Evolutionary conservation across 768 basidiomycete genomes (phyloP).

Genomic region (Hydnomerulius pinastri): DNA sequence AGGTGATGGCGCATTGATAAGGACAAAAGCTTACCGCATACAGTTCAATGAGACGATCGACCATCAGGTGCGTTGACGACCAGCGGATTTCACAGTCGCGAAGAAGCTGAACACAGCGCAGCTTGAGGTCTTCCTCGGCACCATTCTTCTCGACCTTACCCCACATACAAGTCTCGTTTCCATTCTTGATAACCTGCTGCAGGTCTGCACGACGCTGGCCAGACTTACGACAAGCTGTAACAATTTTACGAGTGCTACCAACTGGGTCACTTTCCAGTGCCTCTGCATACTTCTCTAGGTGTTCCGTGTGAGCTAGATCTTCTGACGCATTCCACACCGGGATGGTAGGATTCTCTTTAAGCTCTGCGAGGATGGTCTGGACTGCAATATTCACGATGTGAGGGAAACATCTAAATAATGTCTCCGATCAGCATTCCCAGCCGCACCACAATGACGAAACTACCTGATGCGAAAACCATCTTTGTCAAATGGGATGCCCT

Average conservation of each 20-base stretch:
- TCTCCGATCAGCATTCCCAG: too few species aligned
- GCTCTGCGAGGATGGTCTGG: slow-evolving; percentile 16
- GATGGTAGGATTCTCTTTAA: slow-evolving; percentile 1
- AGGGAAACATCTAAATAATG: slow-evolving; percentile 29
- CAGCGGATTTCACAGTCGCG: slow-evolving; percentile 36
- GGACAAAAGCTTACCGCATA: slow-evolving; percentile 28
- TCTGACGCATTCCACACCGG: too few species aligned
- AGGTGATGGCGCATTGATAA: slow-evolving; percentile 4
- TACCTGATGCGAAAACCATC: too few species aligned
- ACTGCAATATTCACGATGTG: slow-evolving; percentile 32
- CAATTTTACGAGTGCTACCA: slow-evolving; percentile 21
- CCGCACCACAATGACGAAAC: too few species aligned
- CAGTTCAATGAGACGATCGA: slow-evolving; percentile 33
- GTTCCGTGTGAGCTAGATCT: too few species aligned
- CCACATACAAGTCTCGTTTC: slow-evolving; percentile 17
- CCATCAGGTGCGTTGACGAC: slow-evolving; percentile 39
- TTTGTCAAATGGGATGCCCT: slow-evolving; percentile 12
- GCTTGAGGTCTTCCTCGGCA: too few species aligned
- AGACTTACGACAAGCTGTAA: slow-evolving; percentile 30
- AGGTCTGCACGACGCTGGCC: slow-evolving; percentile 31
- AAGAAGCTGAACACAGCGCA: slow-evolving; percentile 27
- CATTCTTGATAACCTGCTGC: slow-evolving; percentile 21
- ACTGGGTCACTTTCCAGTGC: slow-evolving; percentile 30
- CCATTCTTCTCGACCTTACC: slow-evolving; percentile 9
- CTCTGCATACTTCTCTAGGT: slow-evolving; percentile 12